These are phyloP conservation scores for Phytophthora crassamura DNA, from an alignment of 352 stramenopile genomes.

Conservation along the genomic window DNA sequence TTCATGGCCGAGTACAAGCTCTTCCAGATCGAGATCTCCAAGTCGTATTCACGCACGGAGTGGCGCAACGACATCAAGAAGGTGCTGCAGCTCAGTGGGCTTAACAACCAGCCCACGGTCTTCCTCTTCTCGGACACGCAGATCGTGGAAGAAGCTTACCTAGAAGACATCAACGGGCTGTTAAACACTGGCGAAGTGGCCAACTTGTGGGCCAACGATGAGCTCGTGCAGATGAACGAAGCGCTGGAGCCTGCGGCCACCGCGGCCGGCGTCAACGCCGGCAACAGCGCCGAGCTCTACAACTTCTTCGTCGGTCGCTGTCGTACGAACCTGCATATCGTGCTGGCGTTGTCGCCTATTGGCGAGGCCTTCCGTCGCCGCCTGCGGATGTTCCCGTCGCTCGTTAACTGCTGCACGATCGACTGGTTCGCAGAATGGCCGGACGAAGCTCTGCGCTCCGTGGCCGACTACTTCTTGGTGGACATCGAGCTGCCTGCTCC, in stretches of 20 bases:
- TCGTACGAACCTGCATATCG: slow-evolving; percentile 94
- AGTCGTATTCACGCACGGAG: slow-evolving; percentile 92
- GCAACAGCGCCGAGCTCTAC: slow-evolving; percentile 81
- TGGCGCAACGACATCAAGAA: slow-evolving; percentile 95
- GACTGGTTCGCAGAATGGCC: slow-evolving; percentile 98
- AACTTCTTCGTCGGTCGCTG: slow-evolving; percentile 93
- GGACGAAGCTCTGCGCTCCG: slow-evolving; percentile 92
- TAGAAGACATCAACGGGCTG: slow-evolving; percentile 95
- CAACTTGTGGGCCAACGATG: slow-evolving; percentile 92
- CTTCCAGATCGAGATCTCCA: slow-evolving; percentile 97
- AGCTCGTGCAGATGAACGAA: slow-evolving; percentile 87
- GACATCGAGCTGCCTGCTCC: slow-evolving; percentile 83
- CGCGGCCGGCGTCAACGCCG: slow-evolving; percentile 70
- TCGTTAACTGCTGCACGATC: slow-evolving; percentile 98
- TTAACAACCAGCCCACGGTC: slow-evolving; percentile 89
- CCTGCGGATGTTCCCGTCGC: slow-evolving; percentile 95
- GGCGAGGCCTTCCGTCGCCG: slow-evolving; percentile 93
- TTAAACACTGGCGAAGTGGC: slow-evolving; percentile 94
- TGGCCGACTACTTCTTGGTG: slow-evolving; percentile 93
- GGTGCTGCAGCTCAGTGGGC: slow-evolving; percentile 76
- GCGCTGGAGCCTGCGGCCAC: slow-evolving; percentile 70
- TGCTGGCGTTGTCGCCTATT: slow-evolving; percentile 94
- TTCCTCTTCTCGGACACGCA: slow-evolving; percentile 95
- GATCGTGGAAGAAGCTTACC: slow-evolving; percentile 92
- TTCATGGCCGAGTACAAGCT: slow-evolving; percentile 95